Percentiles rank a stretch among this genome's conserved stretches.
Conservation (phyloP, 139 green algal genomes). For the Chlamydomonas sp. region DNA sequence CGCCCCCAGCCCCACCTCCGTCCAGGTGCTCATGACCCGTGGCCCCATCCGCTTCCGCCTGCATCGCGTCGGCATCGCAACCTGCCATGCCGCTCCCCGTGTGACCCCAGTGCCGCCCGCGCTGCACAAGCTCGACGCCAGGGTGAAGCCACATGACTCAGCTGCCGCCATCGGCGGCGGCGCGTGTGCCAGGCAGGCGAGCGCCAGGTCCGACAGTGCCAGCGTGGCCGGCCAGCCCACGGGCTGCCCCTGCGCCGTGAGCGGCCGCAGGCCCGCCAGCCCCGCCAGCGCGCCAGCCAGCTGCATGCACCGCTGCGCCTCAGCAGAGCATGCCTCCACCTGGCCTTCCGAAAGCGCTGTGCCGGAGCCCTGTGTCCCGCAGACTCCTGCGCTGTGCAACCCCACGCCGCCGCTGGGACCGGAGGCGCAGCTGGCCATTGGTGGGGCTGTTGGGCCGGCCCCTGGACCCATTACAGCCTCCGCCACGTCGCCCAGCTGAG, state of each 20-base stretch:
- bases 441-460: background rate
- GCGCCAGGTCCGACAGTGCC: slow-evolving; percentile 26
- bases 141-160: no score
- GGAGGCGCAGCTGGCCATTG: background rate
- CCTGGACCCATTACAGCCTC: background rate
- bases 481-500: slow-evolving; percentile 15
- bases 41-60: no score
- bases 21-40: no score
- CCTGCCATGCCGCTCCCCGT: no score
- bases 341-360: no score
- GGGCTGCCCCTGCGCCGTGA: background rate
- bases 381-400: background rate
- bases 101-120: no score
- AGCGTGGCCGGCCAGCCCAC: background rate
- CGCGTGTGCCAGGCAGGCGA: background rate
- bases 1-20: background rate
- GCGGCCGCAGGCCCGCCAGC: background rate
- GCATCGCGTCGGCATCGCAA: no score
- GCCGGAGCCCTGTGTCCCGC: no score
- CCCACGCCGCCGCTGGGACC: background rate
- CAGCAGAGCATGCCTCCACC: no score
- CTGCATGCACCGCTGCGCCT: background rate
- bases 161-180: no score
- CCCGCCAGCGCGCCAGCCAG: slow-evolving; percentile 6
- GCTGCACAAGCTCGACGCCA: no score